Evolutionary conservation across 345 rosid species (phyloP).

Genomic region (sweet orange (Citrus sinensis)): DVS_A1.0 CM039168.1:2513501-2514000

Average conservation of each 20-base stretch:
- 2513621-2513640: not conserved
- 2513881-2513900: not conserved
- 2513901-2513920: not conserved
- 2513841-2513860: not conserved
- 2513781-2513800: not conserved
- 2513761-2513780: not conserved
- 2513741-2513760: not conserved
- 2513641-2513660: not conserved
- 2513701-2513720: not conserved
- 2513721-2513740: no score
- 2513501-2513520: slow-evolving; percentile 17
- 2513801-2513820: not conserved
- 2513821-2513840: not conserved
- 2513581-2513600: no score
- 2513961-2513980: not conserved
- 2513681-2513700: not conserved
- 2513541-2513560: not conserved
- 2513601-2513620: slow-evolving; percentile 1
- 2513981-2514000: not conserved
- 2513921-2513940: not conserved
- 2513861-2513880: not conserved
- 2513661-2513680: not conserved
- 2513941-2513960: not conserved
- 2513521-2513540: slow-evolving; percentile 20
- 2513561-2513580: not conserved